Evolutionary conservation across 2,329 filamentous ascomycete genomes (phyloP).

Genomic region (Sphaerulina vaccinii): DNA sequence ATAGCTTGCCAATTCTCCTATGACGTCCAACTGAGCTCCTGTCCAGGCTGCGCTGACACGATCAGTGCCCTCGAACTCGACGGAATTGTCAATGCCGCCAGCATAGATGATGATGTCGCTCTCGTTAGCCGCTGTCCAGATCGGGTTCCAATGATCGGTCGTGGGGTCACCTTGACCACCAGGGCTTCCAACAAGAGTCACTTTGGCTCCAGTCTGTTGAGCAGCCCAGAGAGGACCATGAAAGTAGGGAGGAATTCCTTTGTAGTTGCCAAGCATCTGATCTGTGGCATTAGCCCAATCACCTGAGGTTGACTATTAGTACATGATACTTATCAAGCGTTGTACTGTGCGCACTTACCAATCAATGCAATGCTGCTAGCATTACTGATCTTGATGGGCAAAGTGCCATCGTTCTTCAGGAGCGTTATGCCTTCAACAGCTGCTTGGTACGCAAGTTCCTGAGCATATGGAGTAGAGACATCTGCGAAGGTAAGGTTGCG

Average conservation of each 20-base stretch:
- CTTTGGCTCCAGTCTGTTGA: constrained; percentile 46
- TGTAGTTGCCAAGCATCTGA: constrained; percentile 61
- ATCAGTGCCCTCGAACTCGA: constrained; percentile 56
- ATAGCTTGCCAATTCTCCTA: constrained; percentile 47
- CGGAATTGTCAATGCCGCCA: constrained; percentile 55
- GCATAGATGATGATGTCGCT: constrained; percentile 56
- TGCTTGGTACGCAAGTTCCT: constrained; percentile 57
- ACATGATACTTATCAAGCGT: too few relatives aligned
- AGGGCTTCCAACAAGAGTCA: constrained; percentile 46
- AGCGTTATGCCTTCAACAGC: constrained; percentile 49
- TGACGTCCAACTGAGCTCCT: constrained; percentile 51
- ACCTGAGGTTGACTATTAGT: too few relatives aligned
- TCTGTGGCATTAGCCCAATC: constrained; percentile 58
- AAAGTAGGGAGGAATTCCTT: constrained; percentile 56
- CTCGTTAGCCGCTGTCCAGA: constrained; percentile 40
- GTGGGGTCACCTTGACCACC: constrained; percentile 37
- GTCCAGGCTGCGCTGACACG: constrained; percentile 54
- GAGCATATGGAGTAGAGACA: constrained; percentile 55
- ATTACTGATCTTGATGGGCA: constrained; percentile 45
- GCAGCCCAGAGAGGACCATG: constrained; percentile 56
- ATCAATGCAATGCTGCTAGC: constrained; percentile 53
- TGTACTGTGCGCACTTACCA: too few relatives aligned
- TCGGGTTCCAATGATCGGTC: constrained; percentile 33
- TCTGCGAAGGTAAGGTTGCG: constrained; percentile 55
- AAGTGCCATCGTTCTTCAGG: constrained; percentile 53